Percentiles rank a stretch among this genome's conserved stretches.
Evolutionary conservation across 257 asterid species (phyloP).

Genomic region (Cynanchum wilfordii): DNA sequence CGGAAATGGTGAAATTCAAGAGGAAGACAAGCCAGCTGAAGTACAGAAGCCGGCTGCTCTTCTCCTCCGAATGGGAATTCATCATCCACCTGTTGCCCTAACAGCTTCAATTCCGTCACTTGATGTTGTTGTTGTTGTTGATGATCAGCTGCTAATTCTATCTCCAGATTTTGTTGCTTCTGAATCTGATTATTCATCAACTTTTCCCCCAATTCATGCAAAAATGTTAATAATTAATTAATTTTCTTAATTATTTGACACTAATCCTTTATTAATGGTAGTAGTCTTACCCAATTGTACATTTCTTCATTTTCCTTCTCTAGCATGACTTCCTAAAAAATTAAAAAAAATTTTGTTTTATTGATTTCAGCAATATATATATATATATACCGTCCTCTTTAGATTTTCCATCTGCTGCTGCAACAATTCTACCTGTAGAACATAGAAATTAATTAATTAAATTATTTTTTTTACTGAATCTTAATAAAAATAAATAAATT

Average conservation of each 20-base stretch:
- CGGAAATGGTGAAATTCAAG: constrained; percentile 35
- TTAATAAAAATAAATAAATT: too few relatives aligned
- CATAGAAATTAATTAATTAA: background rate
- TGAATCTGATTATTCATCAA: constrained; percentile 49
- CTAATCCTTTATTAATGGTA: background rate
- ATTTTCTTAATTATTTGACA: too few relatives aligned
- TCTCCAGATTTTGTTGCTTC: constrained; percentile 35
- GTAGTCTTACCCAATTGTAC: constrained; percentile 56
- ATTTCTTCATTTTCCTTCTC: constrained; percentile 79
- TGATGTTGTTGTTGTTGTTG: constrained; percentile 24
- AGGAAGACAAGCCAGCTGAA: constrained; percentile 39
- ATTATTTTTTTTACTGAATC: too few relatives aligned
- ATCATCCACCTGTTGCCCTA: constrained; percentile 44
- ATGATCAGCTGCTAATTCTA: constrained; percentile 30
- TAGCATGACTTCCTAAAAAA: constrained; percentile 47
- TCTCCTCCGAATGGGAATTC: constrained; percentile 62
- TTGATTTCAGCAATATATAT: background rate
- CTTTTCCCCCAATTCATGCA: constrained; percentile 15
- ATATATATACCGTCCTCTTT: constrained; percentile 49
- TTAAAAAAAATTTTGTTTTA: background rate
- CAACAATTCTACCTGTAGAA: constrained; percentile 61
- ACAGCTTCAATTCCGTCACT: constrained; percentile 49
- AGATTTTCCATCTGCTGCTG: constrained; percentile 73
- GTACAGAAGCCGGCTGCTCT: constrained; percentile 25
- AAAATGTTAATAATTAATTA: too few relatives aligned